A percentile compares a stretch with the other conserved stretches of the same genome.
These are phyloP conservation scores for Acer yangbiense DNA, from an alignment of 345 rosid species.

Conservation along the genomic window DNA sequence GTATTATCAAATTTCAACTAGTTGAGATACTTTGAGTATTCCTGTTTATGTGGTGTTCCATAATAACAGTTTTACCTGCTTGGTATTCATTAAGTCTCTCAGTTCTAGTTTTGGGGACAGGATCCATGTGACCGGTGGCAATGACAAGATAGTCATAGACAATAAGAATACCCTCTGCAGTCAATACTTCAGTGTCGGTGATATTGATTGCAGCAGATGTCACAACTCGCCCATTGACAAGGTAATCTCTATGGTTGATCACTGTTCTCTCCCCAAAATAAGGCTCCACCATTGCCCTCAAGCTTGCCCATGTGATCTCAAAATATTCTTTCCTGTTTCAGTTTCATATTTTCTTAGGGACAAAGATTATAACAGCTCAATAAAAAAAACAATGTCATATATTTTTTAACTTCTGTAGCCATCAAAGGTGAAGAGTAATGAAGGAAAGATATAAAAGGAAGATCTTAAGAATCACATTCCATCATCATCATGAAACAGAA, in stretches of 20 bases:
- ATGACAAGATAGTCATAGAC: slow-evolving; percentile 78
- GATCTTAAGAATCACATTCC: not conserved
- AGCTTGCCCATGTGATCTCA: slow-evolving; percentile 83
- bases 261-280: slow-evolving; percentile 67
- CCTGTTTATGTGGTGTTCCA: not conserved
- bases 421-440: not conserved
- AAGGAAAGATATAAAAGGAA: not conserved
- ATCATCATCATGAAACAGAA: not conserved
- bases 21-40: not conserved
- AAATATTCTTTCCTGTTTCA: slow-evolving; percentile 85
- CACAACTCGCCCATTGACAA: slow-evolving; percentile 55
- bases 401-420: not conserved
- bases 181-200: slow-evolving; percentile 59
- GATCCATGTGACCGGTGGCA: slow-evolving; percentile 75
- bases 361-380: not conserved
- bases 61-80: slow-evolving; percentile 44
- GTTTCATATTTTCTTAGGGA: not conserved
- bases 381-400: not conserved
- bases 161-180: slow-evolving; percentile 45
- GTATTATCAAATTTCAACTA: not conserved
- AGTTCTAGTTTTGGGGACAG: slow-evolving; percentile 49
- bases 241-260: slow-evolving; percentile 67
- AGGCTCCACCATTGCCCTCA: slow-evolving; percentile 91
- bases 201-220: slow-evolving; percentile 61
- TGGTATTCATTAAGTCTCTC: slow-evolving; percentile 59